Evolutionary conservation across 2,329 filamentous ascomycete species (phyloP), one percentile per base, ranked within the genome.

Genomic region (Cytospora schulzeri): DNA sequence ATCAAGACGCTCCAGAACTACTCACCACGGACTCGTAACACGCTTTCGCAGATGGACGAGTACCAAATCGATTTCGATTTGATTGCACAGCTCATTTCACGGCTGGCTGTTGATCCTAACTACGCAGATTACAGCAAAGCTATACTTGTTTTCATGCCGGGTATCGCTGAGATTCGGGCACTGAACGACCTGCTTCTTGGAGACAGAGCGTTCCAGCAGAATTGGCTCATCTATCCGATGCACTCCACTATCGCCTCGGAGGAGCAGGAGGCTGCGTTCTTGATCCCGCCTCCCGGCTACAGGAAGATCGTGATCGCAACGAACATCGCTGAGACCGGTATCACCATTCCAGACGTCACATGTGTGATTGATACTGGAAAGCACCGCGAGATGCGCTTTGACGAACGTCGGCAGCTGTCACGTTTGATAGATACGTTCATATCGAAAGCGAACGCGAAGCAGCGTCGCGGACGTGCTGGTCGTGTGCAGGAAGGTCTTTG

Each of bases 311-410:
- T 99, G 2, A 84, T 99, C 62, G 93, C 95, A 1, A 99, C 95
- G 17, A 99, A 99, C 73, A 99, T 99, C 75, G 95, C 95, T 5
- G 95, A 99, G 76, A 99, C 95, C 0, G 95, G 95, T 80, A 97
- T 99, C 73, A 99, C 95, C 0, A 99, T 99, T 69, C 95, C 95
- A 1, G 95, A 99, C 74, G 92, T 99, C 33, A 98, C 95, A 0
- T 97, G 93, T 71, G 95, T 99, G 54, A 91, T 99, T 65, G 95
- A 99, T 75, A 93, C 93, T 0, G 95, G 95, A 63, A 98, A 97
- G 76, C 94, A 98, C 76, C 93, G 96, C 69, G 94, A 97, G 76
- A 97, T 97, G 94, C 84, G 94, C 31, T 98, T 96, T 71, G 94
- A 99, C 73, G 95, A 99, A 78, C 87, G 91, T 62, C 85, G 93